Conservation (phyloP, 192 early-diverging fungal genomes). For the Backusella circina region DNA sequence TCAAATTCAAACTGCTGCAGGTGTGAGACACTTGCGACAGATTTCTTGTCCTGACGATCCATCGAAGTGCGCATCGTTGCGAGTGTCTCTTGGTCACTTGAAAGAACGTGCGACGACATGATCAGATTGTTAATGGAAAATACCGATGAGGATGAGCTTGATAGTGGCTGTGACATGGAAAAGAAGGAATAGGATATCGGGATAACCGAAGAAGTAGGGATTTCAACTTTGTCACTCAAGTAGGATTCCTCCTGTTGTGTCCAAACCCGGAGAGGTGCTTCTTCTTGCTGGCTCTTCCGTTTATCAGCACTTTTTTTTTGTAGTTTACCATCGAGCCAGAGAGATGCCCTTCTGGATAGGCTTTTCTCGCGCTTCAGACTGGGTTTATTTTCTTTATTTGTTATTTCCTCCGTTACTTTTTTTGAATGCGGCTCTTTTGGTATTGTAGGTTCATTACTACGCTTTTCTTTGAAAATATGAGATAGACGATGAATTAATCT, state of each 20-base stretch:
- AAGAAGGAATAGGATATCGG: neutral
- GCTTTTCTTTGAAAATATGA: neutral
- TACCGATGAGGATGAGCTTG: neutral
- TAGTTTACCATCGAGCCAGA: neutral
- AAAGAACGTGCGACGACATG: neutral
- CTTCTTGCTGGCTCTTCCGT: neutral
- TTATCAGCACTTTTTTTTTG: neutral
- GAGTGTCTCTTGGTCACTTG: neutral
- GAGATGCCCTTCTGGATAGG: neutral
- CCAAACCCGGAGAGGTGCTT: neutral
- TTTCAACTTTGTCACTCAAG: neutral
- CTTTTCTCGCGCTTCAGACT: neutral
- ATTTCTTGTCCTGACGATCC: neutral
- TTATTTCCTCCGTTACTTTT: neutral
- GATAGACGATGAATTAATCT: slow-evolving; percentile 1
- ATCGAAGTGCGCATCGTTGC: neutral
- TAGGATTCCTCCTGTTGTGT: neutral
- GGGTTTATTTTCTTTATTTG: neutral
- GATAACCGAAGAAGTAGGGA: neutral
- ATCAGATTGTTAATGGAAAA: neutral
- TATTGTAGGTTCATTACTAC: neutral
- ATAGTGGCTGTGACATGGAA: neutral
- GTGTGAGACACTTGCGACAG: neutral
- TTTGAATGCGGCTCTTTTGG: neutral
- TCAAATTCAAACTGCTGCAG: neutral